A percentile compares a stretch with the other conserved stretches of the same genome.
Evolutionary conservation across 441 rosid species (phyloP).

Genomic region (Euphorbia corollata): DNA sequence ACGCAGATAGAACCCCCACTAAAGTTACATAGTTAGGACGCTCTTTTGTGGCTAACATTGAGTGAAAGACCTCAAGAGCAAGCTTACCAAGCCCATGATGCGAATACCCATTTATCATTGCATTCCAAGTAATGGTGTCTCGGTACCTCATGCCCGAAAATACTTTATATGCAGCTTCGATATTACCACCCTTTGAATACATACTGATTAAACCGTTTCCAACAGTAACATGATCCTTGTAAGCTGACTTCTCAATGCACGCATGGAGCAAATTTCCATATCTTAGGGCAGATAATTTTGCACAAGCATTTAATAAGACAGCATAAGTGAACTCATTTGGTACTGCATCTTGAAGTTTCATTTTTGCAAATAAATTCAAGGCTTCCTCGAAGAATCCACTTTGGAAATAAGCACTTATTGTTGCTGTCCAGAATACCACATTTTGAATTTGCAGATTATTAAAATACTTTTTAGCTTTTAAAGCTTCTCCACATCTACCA

Average conservation of each 20-base stretch:
- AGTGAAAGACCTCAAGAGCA: slow-evolving; percentile 47
- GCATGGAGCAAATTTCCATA: slow-evolving; percentile 53
- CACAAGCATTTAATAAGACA: slow-evolving; percentile 48
- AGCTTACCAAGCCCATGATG: slow-evolving; percentile 66
- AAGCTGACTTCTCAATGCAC: slow-evolving; percentile 42
- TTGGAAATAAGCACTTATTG: slow-evolving; percentile 60
- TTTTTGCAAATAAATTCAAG: slow-evolving; percentile 41
- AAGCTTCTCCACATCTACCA: slow-evolving; percentile 50
- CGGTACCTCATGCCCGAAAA: slow-evolving; percentile 34
- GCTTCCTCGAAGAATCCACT: slow-evolving; percentile 60
- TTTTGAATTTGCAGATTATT: slow-evolving; percentile 32
- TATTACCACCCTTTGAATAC: slow-evolving; percentile 61
- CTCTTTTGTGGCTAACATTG: slow-evolving; percentile 47
- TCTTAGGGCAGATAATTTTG: slow-evolving; percentile 46
- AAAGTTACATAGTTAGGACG: slow-evolving; percentile 69
- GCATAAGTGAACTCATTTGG: slow-evolving; percentile 70
- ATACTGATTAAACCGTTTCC: slow-evolving; percentile 64
- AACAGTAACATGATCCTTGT: slow-evolving; percentile 42
- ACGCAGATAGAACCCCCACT: slow-evolving; percentile 69
- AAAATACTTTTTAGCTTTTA: slow-evolving; percentile 47
- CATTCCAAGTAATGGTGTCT: slow-evolving; percentile 62
- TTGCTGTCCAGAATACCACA: slow-evolving; percentile 57
- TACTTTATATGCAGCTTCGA: slow-evolving; percentile 44
- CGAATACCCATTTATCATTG: slow-evolving; percentile 62
- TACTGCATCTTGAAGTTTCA: slow-evolving; percentile 30